These are phyloP conservation scores for Claviceps fusiformis DNA, from an alignment of 2,329 filamentous ascomycete genomes.

Conservation along the genomic window DNA sequence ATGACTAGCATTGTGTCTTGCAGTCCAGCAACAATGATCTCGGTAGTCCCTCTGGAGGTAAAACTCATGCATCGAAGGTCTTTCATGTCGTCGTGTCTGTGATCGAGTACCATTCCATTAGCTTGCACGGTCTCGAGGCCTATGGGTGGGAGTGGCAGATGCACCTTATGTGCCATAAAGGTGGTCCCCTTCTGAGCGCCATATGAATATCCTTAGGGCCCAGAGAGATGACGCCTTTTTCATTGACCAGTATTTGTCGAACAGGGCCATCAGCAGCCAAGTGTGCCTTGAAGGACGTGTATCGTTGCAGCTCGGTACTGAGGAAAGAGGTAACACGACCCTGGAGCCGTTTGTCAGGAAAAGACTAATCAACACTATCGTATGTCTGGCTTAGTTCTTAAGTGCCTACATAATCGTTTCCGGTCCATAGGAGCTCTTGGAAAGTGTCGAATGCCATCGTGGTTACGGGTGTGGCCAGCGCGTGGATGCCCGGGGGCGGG, in stretches of 20 bases:
- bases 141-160: background rate
- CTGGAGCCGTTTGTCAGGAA: conserved; percentile 31
- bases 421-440: conserved; percentile 86
- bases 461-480: conserved; percentile 56
- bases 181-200: conserved; percentile 65
- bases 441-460: conserved; percentile 79
- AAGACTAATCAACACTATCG: too few relatives aligned
- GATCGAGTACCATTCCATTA: background rate
- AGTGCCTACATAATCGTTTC: conserved; percentile 64
- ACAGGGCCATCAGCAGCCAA: conserved; percentile 60
- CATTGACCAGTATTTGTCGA: conserved; percentile 79
- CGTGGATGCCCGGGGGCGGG: conserved; percentile 61
- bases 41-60: conserved; percentile 68
- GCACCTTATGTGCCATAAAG: conserved; percentile 78
- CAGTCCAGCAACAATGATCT: conserved; percentile 76
- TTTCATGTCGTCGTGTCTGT: conserved; percentile 60
- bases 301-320: conserved; percentile 69
- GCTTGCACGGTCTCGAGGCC: background rate
- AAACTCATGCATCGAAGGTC: conserved; percentile 93
- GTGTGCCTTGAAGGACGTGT: conserved; percentile 83
- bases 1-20: conserved; percentile 76
- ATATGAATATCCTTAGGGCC: conserved; percentile 78
- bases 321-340: conserved; percentile 84
- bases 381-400: conserved; percentile 13
- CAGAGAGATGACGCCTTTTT: conserved; percentile 78